Base-by-base conservation (phyloP, 257 asterid genomes). In the Ehretia macrophylla region DNA sequence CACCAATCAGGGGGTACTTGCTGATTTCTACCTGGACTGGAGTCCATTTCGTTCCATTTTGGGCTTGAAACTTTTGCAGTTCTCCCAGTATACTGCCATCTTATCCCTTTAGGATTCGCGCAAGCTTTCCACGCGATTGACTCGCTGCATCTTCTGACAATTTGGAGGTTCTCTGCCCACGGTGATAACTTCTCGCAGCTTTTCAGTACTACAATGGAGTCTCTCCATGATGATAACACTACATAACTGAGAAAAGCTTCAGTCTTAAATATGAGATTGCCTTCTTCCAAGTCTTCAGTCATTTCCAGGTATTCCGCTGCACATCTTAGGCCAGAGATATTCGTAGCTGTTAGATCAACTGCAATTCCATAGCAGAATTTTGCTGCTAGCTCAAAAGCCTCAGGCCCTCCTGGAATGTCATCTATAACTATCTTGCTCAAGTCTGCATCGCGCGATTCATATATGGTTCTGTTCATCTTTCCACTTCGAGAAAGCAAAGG, bases 41-140 rank as follows among this genome's bases (percentile, higher is more conserved):
- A 78, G 3, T 87, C 95, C 79, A 66, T 62, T 57, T 87, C 96
- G 45, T 73, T 87, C 96, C 96, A 85, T 48, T 77, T 83, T 0
- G 98, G 95, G 74, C 96, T 91, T 5, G 97, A 85, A 17, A 64
- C 82, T n/a, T 85, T 77, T 0, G 66, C 67, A 17, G 79, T 74
- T 61, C 72, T 79, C 14, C 96, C 96, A 0, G 98, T 88, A 42
- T 88, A 88, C 13, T 85, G 99, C 99, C 99, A 92, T 68, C 80
- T 76, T 58, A 92, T 92, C 2, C 99, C 99, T 60, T 88, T 92
- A 0, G 99, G 99, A 56, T 92, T 92, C 3, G 99, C 95, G 55
- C 99, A 88, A 47, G 99, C 95, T 62, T 92, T 92, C 99, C 97
- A 92, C 0, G 99, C 99, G 14, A 92, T 92, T 0, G 99, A 92